Conservation (phyloP, 192 early-diverging fungal genomes). For the Gamsiella multidivaricata region DNA sequence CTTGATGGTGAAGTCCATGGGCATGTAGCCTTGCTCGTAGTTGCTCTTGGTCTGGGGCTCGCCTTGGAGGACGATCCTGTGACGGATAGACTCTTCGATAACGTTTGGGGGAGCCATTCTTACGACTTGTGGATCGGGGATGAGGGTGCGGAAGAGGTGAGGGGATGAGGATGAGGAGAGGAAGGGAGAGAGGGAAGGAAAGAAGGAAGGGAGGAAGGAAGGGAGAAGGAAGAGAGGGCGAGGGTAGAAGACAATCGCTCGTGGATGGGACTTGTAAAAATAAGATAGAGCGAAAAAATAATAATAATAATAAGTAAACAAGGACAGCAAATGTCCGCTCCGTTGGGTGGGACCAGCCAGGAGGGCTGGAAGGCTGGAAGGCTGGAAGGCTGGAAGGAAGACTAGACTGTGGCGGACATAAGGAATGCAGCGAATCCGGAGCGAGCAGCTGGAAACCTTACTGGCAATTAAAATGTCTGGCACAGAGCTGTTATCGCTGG, state of each 20-base stretch:
- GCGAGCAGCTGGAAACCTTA: too few relatives aligned
- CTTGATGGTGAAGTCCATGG: constrained; percentile 88
- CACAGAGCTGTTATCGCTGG: too few relatives aligned
- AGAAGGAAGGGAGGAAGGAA: not conserved
- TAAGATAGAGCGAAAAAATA: too few relatives aligned
- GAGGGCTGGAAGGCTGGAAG: too few relatives aligned
- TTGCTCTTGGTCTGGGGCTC: constrained; percentile 25
- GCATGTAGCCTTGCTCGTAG: constrained; percentile 60
- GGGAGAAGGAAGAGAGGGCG: not conserved
- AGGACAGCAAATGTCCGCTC: too few relatives aligned
- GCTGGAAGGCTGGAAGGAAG: too few relatives aligned
- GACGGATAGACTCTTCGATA: constrained; percentile 29
- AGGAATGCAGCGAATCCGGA: too few relatives aligned
- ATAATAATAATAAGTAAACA: too few relatives aligned
- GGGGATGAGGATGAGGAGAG: not conserved
- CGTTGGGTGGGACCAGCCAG: too few relatives aligned
- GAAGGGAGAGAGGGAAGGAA: not conserved
- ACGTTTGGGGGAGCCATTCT: constrained; percentile 42
- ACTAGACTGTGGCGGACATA: too few relatives aligned
- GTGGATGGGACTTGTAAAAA: too few relatives aligned
- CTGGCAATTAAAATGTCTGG: too few relatives aligned
- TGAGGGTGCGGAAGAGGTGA: not conserved
- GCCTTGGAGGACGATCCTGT: constrained; percentile 31
- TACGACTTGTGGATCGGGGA: not conserved
- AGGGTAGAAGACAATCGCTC: not conserved